Percentiles rank a stretch among this genome's conserved stretches.
phyloP scores from a whole-genome alignment of 139 green algal species.

The Raphidocelis subcapitata region DNA sequence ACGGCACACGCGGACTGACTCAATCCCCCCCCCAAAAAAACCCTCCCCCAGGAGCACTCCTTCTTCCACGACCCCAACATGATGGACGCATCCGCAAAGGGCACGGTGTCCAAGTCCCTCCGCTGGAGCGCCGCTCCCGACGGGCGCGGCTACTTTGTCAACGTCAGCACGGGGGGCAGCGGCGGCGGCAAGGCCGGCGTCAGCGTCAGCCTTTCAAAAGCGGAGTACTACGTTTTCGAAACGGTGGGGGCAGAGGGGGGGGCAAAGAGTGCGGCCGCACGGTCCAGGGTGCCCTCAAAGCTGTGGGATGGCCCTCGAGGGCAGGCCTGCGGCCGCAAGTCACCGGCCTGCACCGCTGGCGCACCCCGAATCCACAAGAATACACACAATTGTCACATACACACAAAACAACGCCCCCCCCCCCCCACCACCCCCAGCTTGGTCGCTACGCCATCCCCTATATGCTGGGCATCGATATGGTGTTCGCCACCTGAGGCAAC shows the following conservation, averaged over 20 bases:
- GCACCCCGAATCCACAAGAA: too few species aligned
- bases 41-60: not conserved
- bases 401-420: too few species aligned
- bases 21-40: too few species aligned
- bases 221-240: constrained; percentile 14
- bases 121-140: constrained; percentile 3
- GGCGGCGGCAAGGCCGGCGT: not conserved
- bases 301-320: too few species aligned
- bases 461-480: constrained; percentile 2
- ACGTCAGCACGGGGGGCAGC: not conserved
- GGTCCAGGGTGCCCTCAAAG: too few species aligned
- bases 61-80: constrained; percentile 28
- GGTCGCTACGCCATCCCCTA: not conserved
- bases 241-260: too few species aligned
- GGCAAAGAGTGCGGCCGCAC: too few species aligned
- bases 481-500: not conserved
- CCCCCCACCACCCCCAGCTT: not conserved
- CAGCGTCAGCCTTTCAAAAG: not conserved
- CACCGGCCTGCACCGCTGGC: too few species aligned
- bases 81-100: constrained; percentile 1
- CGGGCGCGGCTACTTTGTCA: constrained; percentile 15
- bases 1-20: too few species aligned
- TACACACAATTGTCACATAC: too few species aligned
- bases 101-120: constrained; percentile 13
- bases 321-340: too few species aligned